Evolutionary conservation across 305 asterid genomes (phyloP).

Genomic region (Caryopteris hybrid): DNA sequence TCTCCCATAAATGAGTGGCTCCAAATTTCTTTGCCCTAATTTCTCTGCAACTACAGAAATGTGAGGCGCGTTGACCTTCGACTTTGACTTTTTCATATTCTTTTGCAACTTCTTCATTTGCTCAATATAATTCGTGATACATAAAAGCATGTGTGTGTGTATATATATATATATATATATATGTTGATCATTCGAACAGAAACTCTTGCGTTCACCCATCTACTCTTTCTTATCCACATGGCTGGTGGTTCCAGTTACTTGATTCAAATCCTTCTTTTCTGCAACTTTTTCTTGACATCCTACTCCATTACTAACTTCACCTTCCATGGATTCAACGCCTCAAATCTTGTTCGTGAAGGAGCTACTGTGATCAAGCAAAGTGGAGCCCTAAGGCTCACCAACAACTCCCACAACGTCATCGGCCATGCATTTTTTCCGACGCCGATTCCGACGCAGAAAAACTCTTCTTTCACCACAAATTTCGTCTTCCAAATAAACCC

Average conservation of each 20-base stretch:
- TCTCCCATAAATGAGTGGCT: background rate
- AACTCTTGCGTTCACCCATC: background rate
- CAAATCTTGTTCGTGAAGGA: constrained; percentile 25
- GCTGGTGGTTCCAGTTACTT: background rate
- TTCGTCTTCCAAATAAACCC: constrained; percentile 57
- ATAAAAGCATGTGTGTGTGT: too few relatives aligned
- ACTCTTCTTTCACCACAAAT: constrained; percentile 42
- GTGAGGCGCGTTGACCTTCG: constrained; percentile 7
- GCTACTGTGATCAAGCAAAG: constrained; percentile 19
- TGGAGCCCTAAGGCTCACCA: constrained; percentile 59
- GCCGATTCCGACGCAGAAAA: constrained; percentile 33
- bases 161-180: background rate
- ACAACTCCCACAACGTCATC: constrained; percentile 20
- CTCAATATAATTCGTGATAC: too few relatives aligned
- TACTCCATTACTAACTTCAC: constrained; percentile 30
- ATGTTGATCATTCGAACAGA: background rate
- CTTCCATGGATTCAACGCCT: constrained; percentile 43
- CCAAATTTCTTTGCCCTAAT: constrained; percentile 7
- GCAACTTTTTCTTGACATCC: constrained; percentile 11
- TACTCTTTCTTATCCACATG: background rate
- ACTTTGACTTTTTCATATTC: background rate
- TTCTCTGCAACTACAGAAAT: background rate
- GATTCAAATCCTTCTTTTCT: constrained; percentile 11
- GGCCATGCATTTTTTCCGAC: constrained; percentile 52
- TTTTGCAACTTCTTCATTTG: too few relatives aligned